Base-by-base conservation (phyloP, 1,139 yeast species). In the Hansenula anomala region DNA sequence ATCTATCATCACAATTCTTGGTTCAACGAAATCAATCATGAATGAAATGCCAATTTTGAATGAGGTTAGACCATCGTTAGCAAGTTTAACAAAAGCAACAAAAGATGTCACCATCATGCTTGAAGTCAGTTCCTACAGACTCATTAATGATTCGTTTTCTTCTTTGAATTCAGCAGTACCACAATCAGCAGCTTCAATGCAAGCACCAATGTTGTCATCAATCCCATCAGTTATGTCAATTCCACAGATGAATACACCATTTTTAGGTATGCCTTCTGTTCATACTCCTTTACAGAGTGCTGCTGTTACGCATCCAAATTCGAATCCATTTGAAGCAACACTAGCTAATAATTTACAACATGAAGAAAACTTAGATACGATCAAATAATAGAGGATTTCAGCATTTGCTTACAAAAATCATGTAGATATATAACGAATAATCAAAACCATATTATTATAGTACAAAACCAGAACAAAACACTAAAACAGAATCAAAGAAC, bases 91-190 rank as follows among this genome's bases (percentile, higher is more conserved):
- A 0, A 80, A 88, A 46, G 84, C 90, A 5, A 87, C 96, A 3
- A 90, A 90, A 55, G 97, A 90, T 52, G 86, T 90, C 12, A 89
- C 97, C 0, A 79, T 86, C 13, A 69, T 86, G 49, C 63, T 89
- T 34, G 96, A 89, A 55, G 67, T 71, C 36, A 74, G 81, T 38
- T 66, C 79, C 7, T 74, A 75, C 56, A 71, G 72, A 40, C 31
- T 65, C 54, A 39, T 63, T 56, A 37, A 54, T 41, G 45, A 55
- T 26, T 36, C 52, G 41, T 54, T 63, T 57, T 20, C 56, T 56
- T 48, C 61, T 51, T 40, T 11, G 33, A 35, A 32, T 15, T 28
- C 58, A 38, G 42, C 44, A 30, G 30, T 36, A 19, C 28, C 54
- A 23, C 42, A 41, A 14, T 34, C 54, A 28, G 37, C 48, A 31